Conservation (phyloP, 371 early-diverging fungal species). For the Dinochytrium kinnereticum region DNA sequence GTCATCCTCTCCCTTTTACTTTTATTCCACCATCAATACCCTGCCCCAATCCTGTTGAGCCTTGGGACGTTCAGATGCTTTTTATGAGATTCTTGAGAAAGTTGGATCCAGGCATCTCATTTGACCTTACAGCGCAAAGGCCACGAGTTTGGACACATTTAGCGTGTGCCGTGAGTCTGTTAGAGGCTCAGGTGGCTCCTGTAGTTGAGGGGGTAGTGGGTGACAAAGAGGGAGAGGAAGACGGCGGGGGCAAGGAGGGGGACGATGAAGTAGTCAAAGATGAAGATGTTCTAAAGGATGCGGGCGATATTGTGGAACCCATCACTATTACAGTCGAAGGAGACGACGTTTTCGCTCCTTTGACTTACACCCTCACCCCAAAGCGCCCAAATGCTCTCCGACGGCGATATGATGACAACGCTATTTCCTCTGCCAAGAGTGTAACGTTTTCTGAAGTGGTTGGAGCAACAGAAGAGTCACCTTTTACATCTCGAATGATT, state of each 20-base stretch:
- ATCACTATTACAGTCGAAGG: not conserved
- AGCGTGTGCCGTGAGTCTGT: too few species aligned
- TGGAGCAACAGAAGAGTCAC: not conserved
- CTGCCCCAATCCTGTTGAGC: not conserved
- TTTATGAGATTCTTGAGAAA: not conserved
- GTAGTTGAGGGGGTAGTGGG: not conserved
- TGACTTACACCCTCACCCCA: not conserved
- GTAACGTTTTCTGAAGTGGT: too few species aligned
- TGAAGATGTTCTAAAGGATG: not conserved
- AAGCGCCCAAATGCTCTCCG: not conserved
- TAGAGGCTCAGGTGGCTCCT: not conserved
- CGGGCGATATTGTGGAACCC: not conserved
- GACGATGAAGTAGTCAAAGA: not conserved
- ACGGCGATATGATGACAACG: too few species aligned
- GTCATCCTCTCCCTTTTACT: not conserved
- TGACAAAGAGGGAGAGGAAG: not conserved
- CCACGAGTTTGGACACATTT: not conserved
- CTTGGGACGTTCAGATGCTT: constrained; percentile 1
- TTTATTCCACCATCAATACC: not conserved
- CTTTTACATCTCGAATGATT: too few species aligned
- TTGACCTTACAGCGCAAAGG: not conserved
- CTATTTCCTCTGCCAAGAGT: not conserved
- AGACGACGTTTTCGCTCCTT: not conserved
- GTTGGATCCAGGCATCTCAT: not conserved
- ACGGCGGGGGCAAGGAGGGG: not conserved